phyloP scores from a whole-genome alignment of 2,329 filamentous ascomycete genomes.

The Phialophora tarda region DNA sequence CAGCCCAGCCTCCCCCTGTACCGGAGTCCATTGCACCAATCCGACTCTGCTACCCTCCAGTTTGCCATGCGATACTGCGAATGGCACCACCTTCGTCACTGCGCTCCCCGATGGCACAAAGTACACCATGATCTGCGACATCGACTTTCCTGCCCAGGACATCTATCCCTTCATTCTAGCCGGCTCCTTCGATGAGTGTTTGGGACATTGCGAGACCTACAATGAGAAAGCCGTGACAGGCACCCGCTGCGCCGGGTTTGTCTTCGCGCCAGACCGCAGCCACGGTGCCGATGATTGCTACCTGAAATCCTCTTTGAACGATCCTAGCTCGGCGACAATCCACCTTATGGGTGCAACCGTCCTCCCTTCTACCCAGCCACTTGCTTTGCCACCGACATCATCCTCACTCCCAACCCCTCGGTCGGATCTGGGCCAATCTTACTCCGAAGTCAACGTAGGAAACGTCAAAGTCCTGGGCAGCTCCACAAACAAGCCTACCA shows the following conservation, averaged over 20 bases:
- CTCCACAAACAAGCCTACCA: constrained; percentile 39
- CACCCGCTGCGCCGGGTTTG: constrained; percentile 36
- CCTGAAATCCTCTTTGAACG: constrained; percentile 40
- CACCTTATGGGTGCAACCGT: constrained; percentile 39
- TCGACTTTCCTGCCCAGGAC: constrained; percentile 40
- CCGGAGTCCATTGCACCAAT: constrained; percentile 19
- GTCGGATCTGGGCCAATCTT: not conserved
- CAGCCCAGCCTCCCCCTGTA: constrained; percentile 21
- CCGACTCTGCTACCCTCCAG: not conserved
- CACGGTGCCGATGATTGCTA: constrained; percentile 42
- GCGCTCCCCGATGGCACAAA: constrained; percentile 38
- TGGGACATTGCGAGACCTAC: constrained; percentile 40
- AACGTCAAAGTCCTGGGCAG: constrained; percentile 38
- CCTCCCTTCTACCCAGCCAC: constrained; percentile 3
- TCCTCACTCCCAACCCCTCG: constrained; percentile 11
- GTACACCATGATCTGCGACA: constrained; percentile 41
- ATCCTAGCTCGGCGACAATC: constrained; percentile 36
- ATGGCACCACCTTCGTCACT: not conserved
- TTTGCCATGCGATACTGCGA: constrained; percentile 32
- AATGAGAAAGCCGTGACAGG: constrained; percentile 33
- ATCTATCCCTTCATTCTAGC: constrained; percentile 41
- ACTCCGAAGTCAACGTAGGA: constrained; percentile 32
- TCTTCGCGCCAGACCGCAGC: constrained; percentile 40
- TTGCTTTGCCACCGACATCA: constrained; percentile 6
- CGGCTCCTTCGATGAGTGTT: constrained; percentile 40